Conservation (phyloP, 345 rosid genomes). For the Ricinus communis region DNA sequence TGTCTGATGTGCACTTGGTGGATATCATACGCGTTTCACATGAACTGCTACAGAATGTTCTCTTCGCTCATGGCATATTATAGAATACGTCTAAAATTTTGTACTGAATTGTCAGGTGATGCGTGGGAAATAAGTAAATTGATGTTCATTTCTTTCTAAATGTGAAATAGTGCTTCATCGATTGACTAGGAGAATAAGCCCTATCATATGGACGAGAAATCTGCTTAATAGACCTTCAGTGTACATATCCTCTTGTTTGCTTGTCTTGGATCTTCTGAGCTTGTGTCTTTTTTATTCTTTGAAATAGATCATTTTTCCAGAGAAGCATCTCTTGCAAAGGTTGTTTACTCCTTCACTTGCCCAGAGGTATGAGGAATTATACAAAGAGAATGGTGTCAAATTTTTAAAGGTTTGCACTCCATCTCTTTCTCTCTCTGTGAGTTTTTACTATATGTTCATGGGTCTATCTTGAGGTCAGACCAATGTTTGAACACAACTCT, state of each 20-base stretch:
- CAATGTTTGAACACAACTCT: not conserved
- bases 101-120: not conserved
- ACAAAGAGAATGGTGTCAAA: conserved; percentile 79
- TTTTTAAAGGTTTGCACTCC: conserved; percentile 54
- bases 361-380: conserved; percentile 72
- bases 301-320: conserved; percentile 78
- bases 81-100: not conserved
- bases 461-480: not conserved
- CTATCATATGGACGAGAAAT: not conserved
- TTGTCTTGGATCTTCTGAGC: not conserved
- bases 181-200: not conserved
- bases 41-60: not conserved
- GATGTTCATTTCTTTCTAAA: not conserved
- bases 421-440: conserved; percentile 1
- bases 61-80: not conserved
- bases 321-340: conserved; percentile 82
- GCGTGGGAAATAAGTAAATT: conserved; percentile 1
- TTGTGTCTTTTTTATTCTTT: conserved; percentile 1
- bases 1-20: not conserved
- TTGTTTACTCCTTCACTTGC: conserved; percentile 92
- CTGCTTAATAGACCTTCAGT: not conserved
- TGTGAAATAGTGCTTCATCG: not conserved
- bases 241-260: not conserved
- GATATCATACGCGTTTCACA: not conserved
- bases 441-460: not conserved